Percentiles rank a stretch among this genome's conserved stretches.
These are phyloP conservation scores for Trypanosoma melophagium DNA, from an alignment of 208 protist species.

Conservation along the genomic window DNA sequence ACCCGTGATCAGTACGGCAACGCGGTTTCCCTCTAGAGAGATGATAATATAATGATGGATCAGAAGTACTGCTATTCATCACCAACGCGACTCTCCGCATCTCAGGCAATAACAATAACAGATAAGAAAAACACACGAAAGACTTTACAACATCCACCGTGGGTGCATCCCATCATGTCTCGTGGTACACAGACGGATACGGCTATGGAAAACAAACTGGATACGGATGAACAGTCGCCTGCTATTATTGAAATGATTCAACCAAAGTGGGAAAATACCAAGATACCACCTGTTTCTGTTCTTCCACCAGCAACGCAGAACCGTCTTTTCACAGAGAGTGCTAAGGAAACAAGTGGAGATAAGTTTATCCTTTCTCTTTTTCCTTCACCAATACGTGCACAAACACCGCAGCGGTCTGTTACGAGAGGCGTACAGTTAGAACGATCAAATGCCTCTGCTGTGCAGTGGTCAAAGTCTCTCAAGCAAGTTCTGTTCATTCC, in stretches of 20 bases:
- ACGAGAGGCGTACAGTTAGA: not conserved
- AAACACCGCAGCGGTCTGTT: not conserved
- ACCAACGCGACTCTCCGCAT: not conserved
- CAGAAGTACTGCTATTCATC: not conserved
- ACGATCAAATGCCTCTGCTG: not conserved
- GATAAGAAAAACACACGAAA: not conserved
- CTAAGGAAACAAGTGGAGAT: not conserved
- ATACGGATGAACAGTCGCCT: conserved; percentile 6
- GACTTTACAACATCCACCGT: not conserved
- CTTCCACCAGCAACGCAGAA: no score
- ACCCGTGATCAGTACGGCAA: conserved; percentile 6
- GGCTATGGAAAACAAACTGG: not conserved
- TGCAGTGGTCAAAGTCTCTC: not conserved
- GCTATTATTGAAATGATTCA: not conserved
- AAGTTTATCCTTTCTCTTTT: not conserved
- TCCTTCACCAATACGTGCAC: not conserved
- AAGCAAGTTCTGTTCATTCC: not conserved
- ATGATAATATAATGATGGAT: not conserved
- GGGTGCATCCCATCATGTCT: conserved; percentile 12
- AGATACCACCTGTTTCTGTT: no score
- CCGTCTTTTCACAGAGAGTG: not conserved
- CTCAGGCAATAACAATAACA: not conserved
- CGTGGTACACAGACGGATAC: conserved; percentile 6
- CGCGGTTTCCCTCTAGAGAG: not conserved
- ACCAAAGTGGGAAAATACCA: not conserved